Evolutionary conservation across 805 yeast genomes (phyloP), one percentile per base, ranked within the genome.

Genomic region (Myxozyma sirexii): DNA sequence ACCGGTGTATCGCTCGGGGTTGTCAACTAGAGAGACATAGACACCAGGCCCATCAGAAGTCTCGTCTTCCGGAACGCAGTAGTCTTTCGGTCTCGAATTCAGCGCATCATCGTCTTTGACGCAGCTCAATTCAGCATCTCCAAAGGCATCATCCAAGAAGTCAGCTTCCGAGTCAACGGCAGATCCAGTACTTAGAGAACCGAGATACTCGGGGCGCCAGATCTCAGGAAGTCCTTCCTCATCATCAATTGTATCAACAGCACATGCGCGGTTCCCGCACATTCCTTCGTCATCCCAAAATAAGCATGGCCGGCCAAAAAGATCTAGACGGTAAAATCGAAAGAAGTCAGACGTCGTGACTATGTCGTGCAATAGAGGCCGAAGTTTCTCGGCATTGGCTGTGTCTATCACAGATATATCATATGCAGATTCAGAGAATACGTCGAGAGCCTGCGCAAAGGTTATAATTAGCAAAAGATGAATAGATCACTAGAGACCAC

Each of bases 1-100:
- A 0, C 99, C 99, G 0, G 99, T 96, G 76, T 89, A 94, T 69
- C 98, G 80, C 74, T 94, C 99, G 0, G 97, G 97, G 70, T 96
- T 96, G 56, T 88, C 89, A 21, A 86, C 79, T 57, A 94, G 80
- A 69, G 92, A 90, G 29, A 94, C 96, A 68, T 87, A 86, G 1
- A 90, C 97, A 12, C 79, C 79, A 1, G 70, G 70, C 7, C 69
- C 68, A 2, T 67, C 71, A 35, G 48, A 44, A 23, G 73, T 60
- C 17, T 54, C 67, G 57, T 78, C 80, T 47, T 77, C 80, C 1
- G 80, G 79, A 47, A 74, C 71, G 58, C 80, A 77, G 59, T 78
- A 77, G 67, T 69, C 72, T n/a, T 49, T 53, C 72, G 82, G 68
- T 85, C 75, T 68, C 86, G 89, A 27, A 15, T 41, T 29, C 3